These are phyloP conservation scores for Calonectria pseudoreteaudii DNA, from an alignment of 2,329 filamentous ascomycete species.

Conservation along the genomic window DNA sequence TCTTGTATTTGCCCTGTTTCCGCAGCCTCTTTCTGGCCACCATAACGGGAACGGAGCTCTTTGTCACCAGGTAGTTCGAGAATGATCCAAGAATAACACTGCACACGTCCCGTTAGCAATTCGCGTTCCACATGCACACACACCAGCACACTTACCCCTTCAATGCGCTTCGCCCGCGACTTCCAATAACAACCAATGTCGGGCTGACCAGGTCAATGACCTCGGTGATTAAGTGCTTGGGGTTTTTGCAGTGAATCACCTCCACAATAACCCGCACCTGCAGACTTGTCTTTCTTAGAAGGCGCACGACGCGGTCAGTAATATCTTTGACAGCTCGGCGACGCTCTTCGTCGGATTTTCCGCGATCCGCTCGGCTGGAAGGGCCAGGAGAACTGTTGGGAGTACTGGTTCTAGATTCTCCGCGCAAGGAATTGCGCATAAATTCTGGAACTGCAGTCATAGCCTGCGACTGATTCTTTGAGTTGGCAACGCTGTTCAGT, in stretches of 20 bases:
- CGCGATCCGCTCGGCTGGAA: constrained; percentile 61
- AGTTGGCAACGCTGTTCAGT: constrained; percentile 71
- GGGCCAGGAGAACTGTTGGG: constrained; percentile 61
- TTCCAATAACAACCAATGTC: constrained; percentile 93
- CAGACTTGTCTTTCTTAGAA: constrained; percentile 89
- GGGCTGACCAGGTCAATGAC: constrained; percentile 95
- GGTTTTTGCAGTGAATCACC: constrained; percentile 98
- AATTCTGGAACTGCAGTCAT: constrained; percentile 51
- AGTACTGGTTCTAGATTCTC: constrained; percentile 47
- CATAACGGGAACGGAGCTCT: constrained; percentile 98
- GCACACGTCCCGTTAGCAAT: constrained; percentile 46
- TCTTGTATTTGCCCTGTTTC: constrained; percentile 87
- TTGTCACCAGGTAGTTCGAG: constrained; percentile 96
- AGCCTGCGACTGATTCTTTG: constrained; percentile 48
- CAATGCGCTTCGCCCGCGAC: constrained; percentile 87
- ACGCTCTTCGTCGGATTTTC: constrained; percentile 81
- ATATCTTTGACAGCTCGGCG: constrained; percentile 85
- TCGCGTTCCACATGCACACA: not conserved
- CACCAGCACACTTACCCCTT: constrained; percentile 77
- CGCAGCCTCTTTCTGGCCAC: constrained; percentile 90
- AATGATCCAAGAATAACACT: constrained; percentile 96
- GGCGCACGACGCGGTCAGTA: constrained; percentile 83
- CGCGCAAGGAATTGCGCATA: constrained; percentile 44
- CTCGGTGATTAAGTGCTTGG: constrained; percentile 95
- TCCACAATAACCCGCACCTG: constrained; percentile 95